Evolutionary conservation across 2,329 filamentous ascomycete genomes (phyloP), one percentile per base, ranked within the genome.

Genomic region (Dactylellina haptotyla): DNA sequence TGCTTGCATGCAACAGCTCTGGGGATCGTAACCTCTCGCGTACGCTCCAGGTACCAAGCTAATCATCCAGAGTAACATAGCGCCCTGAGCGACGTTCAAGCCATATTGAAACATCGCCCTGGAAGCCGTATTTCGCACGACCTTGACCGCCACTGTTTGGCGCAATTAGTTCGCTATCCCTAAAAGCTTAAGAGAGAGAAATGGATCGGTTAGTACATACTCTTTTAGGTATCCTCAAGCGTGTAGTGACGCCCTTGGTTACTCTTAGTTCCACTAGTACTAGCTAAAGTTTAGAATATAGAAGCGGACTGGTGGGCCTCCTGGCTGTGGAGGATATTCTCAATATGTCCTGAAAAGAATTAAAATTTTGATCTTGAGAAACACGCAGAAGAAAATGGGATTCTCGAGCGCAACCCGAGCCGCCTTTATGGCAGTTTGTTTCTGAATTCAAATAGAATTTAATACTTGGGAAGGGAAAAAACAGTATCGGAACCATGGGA

Each of bases 1-100:
- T 8, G 56, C 56, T 48, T 59, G 56, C 56, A 59, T 59, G 28
- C 56, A 59, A 26, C 56, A 59, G 25, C 41, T 59, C 23, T 48
- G 25, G 4, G 56, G 39, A 16, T 59, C 56, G n/a, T 59, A 59
- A 16, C 39, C 56, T 26, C 39, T 34, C 1, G 56, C 56, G 56
- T 59, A 23, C 2, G 43, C 56, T 32, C 56, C 56, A 5, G 56
- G 56, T 16, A 59, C 25, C 20, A 59, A 23, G 23, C 56, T 48
- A n/a, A 59, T 30, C 18, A 48, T 34, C 4, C 34, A 23, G n/a
- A 59, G n/a, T 23, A 59, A 6, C 16, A 28, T 28, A 1, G 56
- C 56, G 10, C 46, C 28, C 16, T 59, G 56, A 5, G 43, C 39
- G 56, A 46, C 23, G 25, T n/a, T 37, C 26, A 46, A 37, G 14